These are phyloP conservation scores for Porcisia deanei DNA, from an alignment of 208 protist genomes.

Conservation along the genomic window DNA sequence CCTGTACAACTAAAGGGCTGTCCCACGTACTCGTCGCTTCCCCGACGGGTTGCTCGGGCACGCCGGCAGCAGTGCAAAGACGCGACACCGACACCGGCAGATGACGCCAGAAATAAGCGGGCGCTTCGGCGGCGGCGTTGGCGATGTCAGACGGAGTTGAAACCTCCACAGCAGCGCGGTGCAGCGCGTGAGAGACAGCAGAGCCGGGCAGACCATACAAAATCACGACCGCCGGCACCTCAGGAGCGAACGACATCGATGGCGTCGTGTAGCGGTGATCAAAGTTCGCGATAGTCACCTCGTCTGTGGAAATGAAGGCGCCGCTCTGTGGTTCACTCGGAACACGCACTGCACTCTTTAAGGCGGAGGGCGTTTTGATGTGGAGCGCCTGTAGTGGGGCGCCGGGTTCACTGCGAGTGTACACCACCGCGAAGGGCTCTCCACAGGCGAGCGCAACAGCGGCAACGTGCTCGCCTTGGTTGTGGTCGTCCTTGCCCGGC, in stretches of 20 bases:
- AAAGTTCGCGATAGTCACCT: constrained; percentile 6
- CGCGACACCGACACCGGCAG: constrained; percentile 40
- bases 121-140: not conserved
- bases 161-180: constrained; percentile 28
- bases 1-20: constrained; percentile 64
- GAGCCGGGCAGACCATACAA: constrained; percentile 71
- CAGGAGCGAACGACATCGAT: not conserved
- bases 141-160: not conserved
- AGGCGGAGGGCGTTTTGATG: not conserved
- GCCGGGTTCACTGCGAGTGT: not conserved
- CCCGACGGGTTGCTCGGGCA: not conserved
- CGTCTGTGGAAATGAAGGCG: not conserved
- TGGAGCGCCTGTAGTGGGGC: not conserved
- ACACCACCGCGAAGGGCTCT: constrained; percentile 26
- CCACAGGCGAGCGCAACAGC: not conserved
- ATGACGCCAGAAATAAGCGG: constrained; percentile 59
- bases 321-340: not conserved
- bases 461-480: not conserved
- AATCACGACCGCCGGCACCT: constrained; percentile 31
- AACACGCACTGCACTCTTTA: not conserved
- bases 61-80: constrained; percentile 14
- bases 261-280: constrained; percentile 8
- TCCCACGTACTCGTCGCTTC: constrained; percentile 31
- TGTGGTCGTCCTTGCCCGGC: not conserved
- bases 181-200: constrained; percentile 31